These are phyloP conservation scores for Solanum sitiens DNA, from an alignment of 257 asterid genomes.

Conservation along the genomic window DNA sequence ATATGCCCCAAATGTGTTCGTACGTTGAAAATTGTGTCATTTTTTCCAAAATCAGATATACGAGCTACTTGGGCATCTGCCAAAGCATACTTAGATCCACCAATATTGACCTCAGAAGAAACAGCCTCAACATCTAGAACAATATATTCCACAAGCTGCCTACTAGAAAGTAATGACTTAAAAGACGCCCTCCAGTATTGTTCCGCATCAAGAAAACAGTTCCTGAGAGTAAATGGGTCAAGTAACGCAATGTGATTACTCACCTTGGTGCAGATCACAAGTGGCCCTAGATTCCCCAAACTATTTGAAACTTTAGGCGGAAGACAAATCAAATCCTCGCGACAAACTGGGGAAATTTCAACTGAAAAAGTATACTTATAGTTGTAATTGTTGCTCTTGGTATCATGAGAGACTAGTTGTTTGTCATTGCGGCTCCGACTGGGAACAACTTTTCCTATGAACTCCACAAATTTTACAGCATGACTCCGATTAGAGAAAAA, in stretches of 20 bases:
- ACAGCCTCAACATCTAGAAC: constrained; percentile 19
- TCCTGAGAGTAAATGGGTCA: constrained; percentile 39
- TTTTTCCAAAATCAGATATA: constrained; percentile 38
- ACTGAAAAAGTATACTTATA: constrained; percentile 44
- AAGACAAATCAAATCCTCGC: constrained; percentile 48
- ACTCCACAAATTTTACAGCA: constrained; percentile 36
- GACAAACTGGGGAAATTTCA: constrained; percentile 42
- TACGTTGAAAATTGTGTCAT: constrained; percentile 13
- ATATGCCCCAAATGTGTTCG: constrained; percentile 53
- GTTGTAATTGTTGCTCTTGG: constrained; percentile 33
- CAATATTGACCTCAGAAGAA: constrained; percentile 25
- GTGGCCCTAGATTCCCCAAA: constrained; percentile 46
- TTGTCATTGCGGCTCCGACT: constrained; percentile 26
- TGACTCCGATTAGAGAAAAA: constrained; percentile 38
- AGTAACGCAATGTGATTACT: constrained; percentile 31
- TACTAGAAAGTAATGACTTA: constrained; percentile 35
- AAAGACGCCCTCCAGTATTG: constrained; percentile 39
- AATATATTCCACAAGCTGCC: constrained; percentile 41
- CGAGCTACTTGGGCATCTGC: constrained; percentile 57
- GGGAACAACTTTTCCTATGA: constrained; percentile 31
- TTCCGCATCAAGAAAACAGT: constrained; percentile 31
- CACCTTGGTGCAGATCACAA: constrained; percentile 31
- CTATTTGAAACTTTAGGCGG: constrained; percentile 29
- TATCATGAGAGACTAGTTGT: constrained; percentile 45
- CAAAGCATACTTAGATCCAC: constrained; percentile 26